These are phyloP conservation scores for Takakia lepidozioides DNA, from an alignment of 225 moss, liverwort and hornwort genomes.

Conservation along the genomic window DNA sequence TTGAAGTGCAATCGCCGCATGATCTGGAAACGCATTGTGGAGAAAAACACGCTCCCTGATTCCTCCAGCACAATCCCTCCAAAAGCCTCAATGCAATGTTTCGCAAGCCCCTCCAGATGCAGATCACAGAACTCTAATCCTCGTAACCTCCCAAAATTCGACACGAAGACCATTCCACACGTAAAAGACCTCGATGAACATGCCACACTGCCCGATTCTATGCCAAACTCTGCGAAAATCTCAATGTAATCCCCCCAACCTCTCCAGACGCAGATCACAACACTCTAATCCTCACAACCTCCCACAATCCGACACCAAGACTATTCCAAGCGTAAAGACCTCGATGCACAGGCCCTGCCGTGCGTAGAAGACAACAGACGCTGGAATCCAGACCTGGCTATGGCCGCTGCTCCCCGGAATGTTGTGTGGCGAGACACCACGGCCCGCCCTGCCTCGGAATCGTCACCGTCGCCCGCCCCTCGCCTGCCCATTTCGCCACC, in stretches of 20 bases:
- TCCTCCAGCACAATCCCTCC: slow-evolving; percentile 9
- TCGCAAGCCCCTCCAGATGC: slow-evolving; percentile 12
- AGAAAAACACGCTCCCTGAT: slow-evolving; percentile 13
- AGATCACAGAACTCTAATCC: slow-evolving; percentile 21
- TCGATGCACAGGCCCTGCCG: not conserved
- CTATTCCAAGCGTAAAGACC: slow-evolving; percentile 40
- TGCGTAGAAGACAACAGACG: slow-evolving; percentile 24
- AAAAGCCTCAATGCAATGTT: not conserved
- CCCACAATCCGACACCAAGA: slow-evolving; percentile 21
- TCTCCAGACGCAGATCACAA: too few relatives aligned
- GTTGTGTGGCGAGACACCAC: too few relatives aligned
- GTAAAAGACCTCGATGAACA: too few relatives aligned
- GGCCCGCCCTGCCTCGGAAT: too few relatives aligned
- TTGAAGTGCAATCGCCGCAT: not conserved
- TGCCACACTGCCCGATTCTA: too few relatives aligned
- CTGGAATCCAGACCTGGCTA: slow-evolving; percentile 26
- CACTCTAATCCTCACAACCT: slow-evolving; percentile 5
- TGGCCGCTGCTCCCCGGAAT: slow-evolving; percentile 10
- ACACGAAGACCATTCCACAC: not conserved
- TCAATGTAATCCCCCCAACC: too few relatives aligned
- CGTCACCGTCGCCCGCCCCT: too few relatives aligned
- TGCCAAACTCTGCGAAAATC: not conserved
- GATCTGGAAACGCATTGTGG: slow-evolving; percentile 5
- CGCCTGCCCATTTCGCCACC: too few relatives aligned
- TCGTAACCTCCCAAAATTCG: slow-evolving; percentile 2